Conservation (phyloP, 1,284 basidiomycete genomes). For the Paramarasmius palmivorus region DNA sequence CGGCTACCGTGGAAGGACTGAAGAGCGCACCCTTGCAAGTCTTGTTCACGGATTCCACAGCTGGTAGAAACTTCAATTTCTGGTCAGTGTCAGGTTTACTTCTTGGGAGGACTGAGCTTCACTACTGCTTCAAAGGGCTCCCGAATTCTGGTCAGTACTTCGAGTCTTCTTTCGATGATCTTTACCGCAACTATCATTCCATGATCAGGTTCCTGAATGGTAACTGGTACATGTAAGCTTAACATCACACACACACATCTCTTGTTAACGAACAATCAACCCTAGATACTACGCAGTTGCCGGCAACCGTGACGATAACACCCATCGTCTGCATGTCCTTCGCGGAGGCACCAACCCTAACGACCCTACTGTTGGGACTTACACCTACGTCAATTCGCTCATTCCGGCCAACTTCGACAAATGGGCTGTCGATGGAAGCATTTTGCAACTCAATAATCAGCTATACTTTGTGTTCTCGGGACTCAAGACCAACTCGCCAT, state of each 20-base stretch:
- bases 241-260: not conserved
- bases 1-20: constrained; percentile 19
- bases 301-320: constrained; percentile 19
- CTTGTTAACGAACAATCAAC: not conserved
- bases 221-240: constrained; percentile 19
- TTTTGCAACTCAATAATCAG: constrained; percentile 16
- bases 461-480: constrained; percentile 21
- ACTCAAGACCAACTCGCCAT: constrained; percentile 11
- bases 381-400: constrained; percentile 19
- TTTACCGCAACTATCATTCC: not conserved
- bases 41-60: constrained; percentile 18
- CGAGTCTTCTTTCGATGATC: too few species aligned
- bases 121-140: constrained; percentile 1
- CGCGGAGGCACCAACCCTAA: constrained; percentile 18
- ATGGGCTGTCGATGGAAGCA: constrained; percentile 22
- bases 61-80: constrained; percentile 18
- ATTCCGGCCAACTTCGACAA: constrained; percentile 20
- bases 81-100: constrained; percentile 6
- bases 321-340: constrained; percentile 20
- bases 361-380: constrained; percentile 16
- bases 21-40: constrained; percentile 16
- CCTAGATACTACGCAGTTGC: constrained; percentile 20
- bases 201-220: constrained; percentile 16
- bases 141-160: constrained; percentile 9
- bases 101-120: not conserved